Base-by-base conservation (phyloP, 2,329 filamentous ascomycete genomes). In the Aspergillus thermomutatus region DNA sequence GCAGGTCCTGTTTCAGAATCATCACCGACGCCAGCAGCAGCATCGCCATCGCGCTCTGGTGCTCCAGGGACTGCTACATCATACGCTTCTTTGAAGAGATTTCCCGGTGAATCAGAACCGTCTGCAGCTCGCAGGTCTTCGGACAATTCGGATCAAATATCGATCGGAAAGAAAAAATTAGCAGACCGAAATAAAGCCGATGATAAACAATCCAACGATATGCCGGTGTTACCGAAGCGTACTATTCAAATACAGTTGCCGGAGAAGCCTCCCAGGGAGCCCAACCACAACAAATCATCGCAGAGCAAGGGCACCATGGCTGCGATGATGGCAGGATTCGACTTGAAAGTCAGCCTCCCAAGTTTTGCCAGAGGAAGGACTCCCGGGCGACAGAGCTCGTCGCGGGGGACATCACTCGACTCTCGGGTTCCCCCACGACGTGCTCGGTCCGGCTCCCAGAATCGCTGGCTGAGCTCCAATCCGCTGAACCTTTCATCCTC, bases 391-490 rank as follows among this genome's bases (percentile, higher is more conserved):
- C 75, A 76, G 54, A 72, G 70, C 55, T 73, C 76, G 25, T 66
- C 73, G 26, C 68, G 70, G 34, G 75, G 75, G 61, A 74, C 56
- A 59, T 75, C 62, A 61, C 69, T 61, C 64, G 78, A 72, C 61
- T 76, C 69, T 41, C 67, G 61, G 56, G 70, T 71, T 55, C 67
- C 70, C 48, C 62, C 63, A 49, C 59, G 50, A 31, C 28, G 31
- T 64, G 64, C 52, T 57, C 55, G 9, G 57, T 63, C 10, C 53
- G 49, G 19, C 46, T 72, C 75, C 3, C 61, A 34, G 73, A 78
- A 64, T 77, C 79, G 68, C 70, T 78, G 59, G 59, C 74, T 82
- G 48, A 80, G 81, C 47, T 70, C 78, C n/a, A 82, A 78, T 61
- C 82, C 82, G 2, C 56, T 71, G 50, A 75, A 74, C 73, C 77